These are phyloP conservation scores for Phytophthora sp. DNA, from an alignment of 352 stramenopile species.

Conservation along the genomic window DNA sequence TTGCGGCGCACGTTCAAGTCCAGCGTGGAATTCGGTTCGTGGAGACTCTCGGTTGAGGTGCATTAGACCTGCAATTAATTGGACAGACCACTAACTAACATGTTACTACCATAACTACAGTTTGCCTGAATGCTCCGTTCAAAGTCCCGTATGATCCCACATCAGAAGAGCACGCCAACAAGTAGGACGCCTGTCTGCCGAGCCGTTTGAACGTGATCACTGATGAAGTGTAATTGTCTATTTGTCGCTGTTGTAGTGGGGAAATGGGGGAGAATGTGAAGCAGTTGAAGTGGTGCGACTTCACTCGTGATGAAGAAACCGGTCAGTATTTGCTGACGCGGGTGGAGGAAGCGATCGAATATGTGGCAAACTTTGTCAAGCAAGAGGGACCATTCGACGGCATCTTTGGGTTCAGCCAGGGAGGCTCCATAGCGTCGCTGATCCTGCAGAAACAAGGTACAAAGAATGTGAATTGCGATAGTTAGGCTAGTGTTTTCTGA, in stretches of 20 bases:
- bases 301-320: slow-evolving; percentile 50
- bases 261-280: slow-evolving; percentile 48
- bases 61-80: no score
- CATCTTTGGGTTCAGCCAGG: slow-evolving; percentile 88
- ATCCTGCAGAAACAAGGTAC: slow-evolving; percentile 76
- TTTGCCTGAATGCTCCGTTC: slow-evolving; percentile 80
- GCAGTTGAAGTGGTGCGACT: slow-evolving; percentile 83
- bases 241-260: slow-evolving; percentile 20
- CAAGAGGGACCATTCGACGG: slow-evolving; percentile 86
- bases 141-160: slow-evolving; percentile 75
- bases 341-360: slow-evolving; percentile 73
- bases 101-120: slow-evolving; percentile 27
- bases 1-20: slow-evolving; percentile 79
- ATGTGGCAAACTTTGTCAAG: slow-evolving; percentile 61
- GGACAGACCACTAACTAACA: not conserved
- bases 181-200: slow-evolving; percentile 23
- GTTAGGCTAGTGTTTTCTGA: no score
- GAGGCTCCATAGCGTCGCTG: slow-evolving; percentile 69
- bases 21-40: slow-evolving; percentile 81
- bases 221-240: not conserved
- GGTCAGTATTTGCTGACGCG: slow-evolving; percentile 50
- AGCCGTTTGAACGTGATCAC: not conserved
- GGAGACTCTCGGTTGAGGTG: not conserved
- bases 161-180: slow-evolving; percentile 51
- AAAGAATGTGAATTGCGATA: not conserved